Evolutionary conservation across 768 basidiomycete species (phyloP).

Genomic region (Wakefieldia striispora): DNA sequence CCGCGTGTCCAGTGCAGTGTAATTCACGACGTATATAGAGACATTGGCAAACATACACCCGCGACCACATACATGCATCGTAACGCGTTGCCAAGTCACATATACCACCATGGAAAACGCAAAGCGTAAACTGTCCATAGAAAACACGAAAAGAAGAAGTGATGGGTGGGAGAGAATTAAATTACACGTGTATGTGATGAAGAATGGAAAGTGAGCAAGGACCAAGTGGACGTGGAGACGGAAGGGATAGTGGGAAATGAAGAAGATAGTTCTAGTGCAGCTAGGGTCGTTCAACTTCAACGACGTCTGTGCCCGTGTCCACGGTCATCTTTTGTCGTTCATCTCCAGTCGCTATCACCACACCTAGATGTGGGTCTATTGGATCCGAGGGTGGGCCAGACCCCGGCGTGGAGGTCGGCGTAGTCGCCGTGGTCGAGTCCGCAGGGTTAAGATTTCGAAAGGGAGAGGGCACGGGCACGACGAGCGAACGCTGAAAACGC

Average conservation of each 20-base stretch:
- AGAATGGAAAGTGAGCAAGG: too few relatives aligned
- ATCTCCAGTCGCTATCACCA: slow-evolving; percentile 25
- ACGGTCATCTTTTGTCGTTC: slow-evolving; percentile 22
- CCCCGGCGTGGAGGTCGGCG: slow-evolving; percentile 34
- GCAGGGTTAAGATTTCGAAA: slow-evolving; percentile 40
- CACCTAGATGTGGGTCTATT: slow-evolving; percentile 32
- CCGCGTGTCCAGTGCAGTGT: too few relatives aligned
- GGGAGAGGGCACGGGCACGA: slow-evolving; percentile 49
- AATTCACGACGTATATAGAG: too few relatives aligned
- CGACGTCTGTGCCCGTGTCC: slow-evolving; percentile 28
- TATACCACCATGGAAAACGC: neutral
- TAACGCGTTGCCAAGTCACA: too few relatives aligned
- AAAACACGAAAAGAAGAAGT: neutral
- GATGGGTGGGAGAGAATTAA: slow-evolving; percentile 5
- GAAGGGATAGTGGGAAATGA: neutral
- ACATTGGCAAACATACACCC: too few relatives aligned
- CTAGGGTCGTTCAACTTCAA: slow-evolving; percentile 17
- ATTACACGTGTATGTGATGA: slow-evolving; percentile 14
- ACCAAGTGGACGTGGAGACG: neutral
- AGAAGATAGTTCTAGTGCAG: neutral
- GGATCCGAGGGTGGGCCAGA: slow-evolving; percentile 33
- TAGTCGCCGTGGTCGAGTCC: slow-evolving; percentile 31
- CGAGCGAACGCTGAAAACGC: slow-evolving; percentile 61
- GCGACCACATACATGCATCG: too few relatives aligned
- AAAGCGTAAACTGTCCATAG: neutral